Percentiles rank a stretch among this genome's conserved stretches.
These are phyloP conservation scores for Amphichorda felina DNA, from an alignment of 2,329 filamentous ascomycete species.

Conservation along the genomic window DNA sequence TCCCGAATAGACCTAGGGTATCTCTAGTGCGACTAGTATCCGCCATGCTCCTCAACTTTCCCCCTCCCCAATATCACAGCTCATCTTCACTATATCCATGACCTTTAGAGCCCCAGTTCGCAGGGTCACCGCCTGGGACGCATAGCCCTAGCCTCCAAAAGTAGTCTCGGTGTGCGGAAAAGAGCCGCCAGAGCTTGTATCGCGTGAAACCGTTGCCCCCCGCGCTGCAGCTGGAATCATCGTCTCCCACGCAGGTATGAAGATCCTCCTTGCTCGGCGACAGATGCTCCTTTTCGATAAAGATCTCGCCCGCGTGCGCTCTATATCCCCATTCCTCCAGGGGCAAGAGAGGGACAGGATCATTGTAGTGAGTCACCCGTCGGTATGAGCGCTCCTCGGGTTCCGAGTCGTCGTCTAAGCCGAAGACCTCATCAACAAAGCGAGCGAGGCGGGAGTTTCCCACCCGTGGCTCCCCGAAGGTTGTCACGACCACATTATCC, in stretches of 20 bases:
- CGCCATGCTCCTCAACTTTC: too few relatives aligned
- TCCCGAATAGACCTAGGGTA: too few relatives aligned
- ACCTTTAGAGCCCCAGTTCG: background rate
- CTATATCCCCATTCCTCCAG: conserved; percentile 79
- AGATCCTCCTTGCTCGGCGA: conserved; percentile 59
- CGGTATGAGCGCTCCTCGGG: conserved; percentile 41
- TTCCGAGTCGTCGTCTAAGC: conserved; percentile 19
- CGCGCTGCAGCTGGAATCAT: conserved; percentile 61
- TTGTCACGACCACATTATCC: conserved; percentile 66
- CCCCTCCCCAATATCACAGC: too few relatives aligned
- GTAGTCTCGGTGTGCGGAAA: conserved; percentile 92
- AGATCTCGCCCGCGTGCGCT: conserved; percentile 80
- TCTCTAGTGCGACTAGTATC: too few relatives aligned
- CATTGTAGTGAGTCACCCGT: conserved; percentile 73
- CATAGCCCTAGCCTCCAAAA: conserved; percentile 91
- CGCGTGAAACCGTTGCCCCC: conserved; percentile 29
- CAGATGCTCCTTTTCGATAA: conserved; percentile 61
- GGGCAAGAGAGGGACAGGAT: conserved; percentile 83
- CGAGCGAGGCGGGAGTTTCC: conserved; percentile 44
- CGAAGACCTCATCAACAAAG: conserved; percentile 43
- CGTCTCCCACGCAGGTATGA: conserved; percentile 57
- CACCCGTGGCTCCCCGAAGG: conserved; percentile 76
- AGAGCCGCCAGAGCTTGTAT: conserved; percentile 78
- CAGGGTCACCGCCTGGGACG: conserved; percentile 56
- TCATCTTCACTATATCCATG: too few relatives aligned